Evolutionary conservation across 164 flowering plant genomes (phyloP).

Genomic region (Magnolia kwangsiensis): DNA sequence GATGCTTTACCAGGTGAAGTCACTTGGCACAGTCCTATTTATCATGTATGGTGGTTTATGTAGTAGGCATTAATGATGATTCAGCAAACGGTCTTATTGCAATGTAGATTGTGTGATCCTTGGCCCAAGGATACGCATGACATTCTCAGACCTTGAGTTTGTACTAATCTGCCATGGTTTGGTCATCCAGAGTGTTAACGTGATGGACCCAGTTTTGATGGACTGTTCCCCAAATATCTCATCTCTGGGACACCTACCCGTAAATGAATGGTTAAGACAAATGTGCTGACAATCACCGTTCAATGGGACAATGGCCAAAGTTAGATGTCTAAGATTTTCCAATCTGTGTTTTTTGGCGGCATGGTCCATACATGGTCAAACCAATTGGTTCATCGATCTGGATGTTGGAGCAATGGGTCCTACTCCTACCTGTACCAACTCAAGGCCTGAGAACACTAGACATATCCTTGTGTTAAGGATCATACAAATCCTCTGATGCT

Average conservation of each 20-base stretch:
- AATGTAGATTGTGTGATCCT: too few species aligned
- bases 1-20: slow-evolving; percentile 89
- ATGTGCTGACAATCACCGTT: not conserved
- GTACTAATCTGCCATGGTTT: not conserved
- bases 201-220: not conserved
- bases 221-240: too few species aligned
- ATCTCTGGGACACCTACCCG: not conserved
- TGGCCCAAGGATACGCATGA: not conserved
- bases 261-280: not conserved
- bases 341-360: not conserved
- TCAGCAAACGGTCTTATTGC: too few species aligned
- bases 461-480: not conserved
- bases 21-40: not conserved
- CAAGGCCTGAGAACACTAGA: not conserved
- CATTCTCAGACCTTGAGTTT: not conserved
- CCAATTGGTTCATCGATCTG: not conserved
- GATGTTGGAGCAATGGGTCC: not conserved
- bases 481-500: not conserved
- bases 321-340: not conserved
- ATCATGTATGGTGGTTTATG: not conserved
- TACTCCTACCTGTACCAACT: not conserved
- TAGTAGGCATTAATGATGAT: too few species aligned
- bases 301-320: not conserved
- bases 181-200: not conserved
- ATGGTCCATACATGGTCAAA: not conserved